Percentiles rank a stretch among this genome's conserved stretches.
Evolutionary conservation across 768 basidiomycete species (phyloP).

Genomic region (Mrakia hoshinonis): DNA sequence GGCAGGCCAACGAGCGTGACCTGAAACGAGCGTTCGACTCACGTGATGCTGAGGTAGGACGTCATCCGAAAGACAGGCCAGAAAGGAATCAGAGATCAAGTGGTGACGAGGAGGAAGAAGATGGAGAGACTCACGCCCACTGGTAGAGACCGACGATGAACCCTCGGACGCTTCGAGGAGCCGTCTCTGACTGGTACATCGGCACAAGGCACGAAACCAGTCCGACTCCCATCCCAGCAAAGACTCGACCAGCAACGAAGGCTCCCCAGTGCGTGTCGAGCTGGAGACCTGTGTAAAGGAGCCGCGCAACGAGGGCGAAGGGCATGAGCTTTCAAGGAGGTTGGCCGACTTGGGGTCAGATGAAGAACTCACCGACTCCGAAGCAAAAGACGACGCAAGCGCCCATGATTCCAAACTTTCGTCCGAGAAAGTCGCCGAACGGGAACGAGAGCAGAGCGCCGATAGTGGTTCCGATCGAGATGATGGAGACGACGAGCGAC

Average conservation of each 20-base stretch:
- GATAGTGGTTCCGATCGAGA: slow-evolving; percentile 43
- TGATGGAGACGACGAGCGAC: slow-evolving; percentile 42
- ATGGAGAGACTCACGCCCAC: slow-evolving; percentile 29
- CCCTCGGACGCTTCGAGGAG: slow-evolving; percentile 41
- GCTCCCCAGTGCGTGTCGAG: slow-evolving; percentile 31
- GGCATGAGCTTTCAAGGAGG: not conserved
- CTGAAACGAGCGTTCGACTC: not conserved
- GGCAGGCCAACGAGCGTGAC: too few relatives aligned
- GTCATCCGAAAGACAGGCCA: too few relatives aligned
- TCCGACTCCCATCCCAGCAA: slow-evolving; percentile 38
- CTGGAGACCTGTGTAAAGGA: slow-evolving; percentile 9
- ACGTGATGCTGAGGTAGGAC: not conserved
- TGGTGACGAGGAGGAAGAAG: not conserved
- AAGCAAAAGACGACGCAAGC: slow-evolving; percentile 22
- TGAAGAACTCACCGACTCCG: not conserved
- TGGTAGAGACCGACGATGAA: slow-evolving; percentile 41
- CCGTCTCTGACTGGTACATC: slow-evolving; percentile 37
- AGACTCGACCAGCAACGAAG: slow-evolving; percentile 44
- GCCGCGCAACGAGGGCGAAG: not conserved
- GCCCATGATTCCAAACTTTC: slow-evolving; percentile 47
- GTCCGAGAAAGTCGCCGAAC: slow-evolving; percentile 51
- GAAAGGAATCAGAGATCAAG: too few relatives aligned
- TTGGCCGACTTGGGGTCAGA: too few relatives aligned
- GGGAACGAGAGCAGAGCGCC: slow-evolving; percentile 35
- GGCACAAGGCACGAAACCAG: slow-evolving; percentile 36